Base-by-base conservation (phyloP, 2,329 filamentous ascomycete species). In the Sarocladium strictum region DNA sequence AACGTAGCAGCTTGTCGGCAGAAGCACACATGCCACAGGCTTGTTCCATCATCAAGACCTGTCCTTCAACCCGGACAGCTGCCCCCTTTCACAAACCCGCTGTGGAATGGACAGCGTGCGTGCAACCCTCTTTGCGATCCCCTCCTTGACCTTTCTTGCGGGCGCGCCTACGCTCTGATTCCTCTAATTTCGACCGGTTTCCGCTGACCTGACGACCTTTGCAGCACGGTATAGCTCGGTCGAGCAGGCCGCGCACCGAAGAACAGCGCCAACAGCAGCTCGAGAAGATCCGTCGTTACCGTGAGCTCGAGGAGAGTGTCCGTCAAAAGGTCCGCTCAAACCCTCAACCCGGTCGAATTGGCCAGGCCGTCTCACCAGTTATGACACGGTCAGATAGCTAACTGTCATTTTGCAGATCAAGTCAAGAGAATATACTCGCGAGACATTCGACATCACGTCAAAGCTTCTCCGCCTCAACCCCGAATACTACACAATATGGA, bases 401-500 rank as follows among this genome's bases (percentile, higher is more conserved):
- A 15, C 40, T 24, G 19, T 17, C 23, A 7, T 3, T 19, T 32
- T 21, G 41, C 53, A 71, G 68, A 63, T 77, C 56, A 61, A 69
- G 2, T 67, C 75, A 52, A 67, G 65, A 57, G 72, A 79, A 60
- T 79, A 76, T 67, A 77, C 76, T 40, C 61, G 73, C 54, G 76
- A 83, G 55, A 80, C 84, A 38, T 81, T 92, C 62, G 73, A 80
- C 58, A 79, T 88, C 54, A 88, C 86, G 32, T 85, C 86, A n/a
- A 84, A 82, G 61, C 80, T 94, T 43, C 78, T 93, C 54, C 80
- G 79, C 47, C 80, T 86, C 63, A 95, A 95, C 68, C 90, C 90
- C 24, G 90, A 95, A 70, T 92, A 92, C 76, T 94, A 94, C 73
- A 93, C 90, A 55, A 80, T 90, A 79, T 95, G 90, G 90, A 95